Evolutionary conservation across 2,329 filamentous ascomycete species (phyloP).

Genomic region (Cadophora sp.): DNA sequence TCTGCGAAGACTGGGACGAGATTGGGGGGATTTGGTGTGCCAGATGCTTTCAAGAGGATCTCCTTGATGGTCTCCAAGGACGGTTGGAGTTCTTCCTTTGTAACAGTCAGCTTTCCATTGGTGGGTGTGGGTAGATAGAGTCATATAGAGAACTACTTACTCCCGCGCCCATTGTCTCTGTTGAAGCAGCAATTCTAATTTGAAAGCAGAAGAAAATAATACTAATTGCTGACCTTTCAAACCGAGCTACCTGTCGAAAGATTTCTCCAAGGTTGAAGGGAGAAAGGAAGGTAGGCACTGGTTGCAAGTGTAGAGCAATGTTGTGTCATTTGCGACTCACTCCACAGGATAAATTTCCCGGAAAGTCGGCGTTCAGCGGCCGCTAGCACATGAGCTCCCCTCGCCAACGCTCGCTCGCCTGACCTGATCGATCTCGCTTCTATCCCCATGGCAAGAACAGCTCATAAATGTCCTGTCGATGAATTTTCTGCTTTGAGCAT

Average conservation of each 20-base stretch:
- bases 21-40: constrained; percentile 66
- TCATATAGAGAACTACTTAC: constrained; percentile 36
- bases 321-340: constrained; percentile 5
- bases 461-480: constrained; percentile 15
- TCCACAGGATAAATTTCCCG: constrained; percentile 5
- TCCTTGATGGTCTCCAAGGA: constrained; percentile 65
- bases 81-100: constrained; percentile 60
- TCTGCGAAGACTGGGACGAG: constrained; percentile 83
- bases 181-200: neutral
- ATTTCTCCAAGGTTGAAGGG: neutral
- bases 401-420: constrained; percentile 6
- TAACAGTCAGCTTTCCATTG: constrained; percentile 35
- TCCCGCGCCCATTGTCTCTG: constrained; percentile 37
- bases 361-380: neutral
- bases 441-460: neutral
- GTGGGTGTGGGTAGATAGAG: constrained; percentile 23
- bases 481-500: neutral
- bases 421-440: constrained; percentile 8
- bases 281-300: neutral
- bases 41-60: constrained; percentile 58
- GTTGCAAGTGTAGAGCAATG: neutral
- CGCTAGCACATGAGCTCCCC: constrained; percentile 6
- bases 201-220: no score
- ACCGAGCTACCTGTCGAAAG: no score
- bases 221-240: neutral